Base-by-base conservation (phyloP, 164 flowering plant genomes). In the Nymphaea colorata region DNA sequence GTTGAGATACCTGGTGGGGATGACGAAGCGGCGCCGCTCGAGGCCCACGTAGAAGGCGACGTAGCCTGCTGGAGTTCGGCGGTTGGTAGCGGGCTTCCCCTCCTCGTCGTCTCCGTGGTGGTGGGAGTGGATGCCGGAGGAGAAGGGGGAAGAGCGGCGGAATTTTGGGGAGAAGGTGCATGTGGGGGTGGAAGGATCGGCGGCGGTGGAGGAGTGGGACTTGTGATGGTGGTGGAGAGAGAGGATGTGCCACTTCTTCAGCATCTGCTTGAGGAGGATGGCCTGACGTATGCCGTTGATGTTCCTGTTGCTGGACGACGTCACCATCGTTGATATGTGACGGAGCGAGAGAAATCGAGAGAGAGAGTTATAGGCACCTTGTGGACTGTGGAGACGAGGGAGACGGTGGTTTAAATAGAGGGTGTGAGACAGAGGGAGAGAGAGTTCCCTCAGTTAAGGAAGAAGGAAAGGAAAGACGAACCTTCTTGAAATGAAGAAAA, bases 221-320 rank as follows among this genome's bases (percentile, higher is more conserved):
- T 51, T 51, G 36, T 25, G 36, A 25, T 25, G 36, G 36, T 25
- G 36, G 36, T 25, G 1, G 59, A 78, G 71, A 62, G 78, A 75
- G 67, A 75, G 74, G 57, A 67, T 44, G 66, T 79, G 82, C 87
- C 85, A 84, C 8, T 85, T 81, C 57, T 69, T 74, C 77, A 82
- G 66, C 14, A 82, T 74, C 61, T 81, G 85, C 61, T 78, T 81
- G 6, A 84, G 81, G n/a, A 78, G 77, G 5, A 80, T 84, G 65
- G 82, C 79, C 74, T 84, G 83, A 4, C 79, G 64, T 69, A 84
- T 80, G 69, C 74, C 82, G 43, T 82, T 76, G 18, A 72, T 82
- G 63, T 61, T 74, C 43, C 73, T 82, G 3, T 51, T 51, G 12
- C 57, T 15, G 57, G 57, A 51, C 8, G 57, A 51, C 12, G 57